phyloP scores from a whole-genome alignment of 2,329 filamentous ascomycete genomes.

The Phyllosticta citriasiana region DNA sequence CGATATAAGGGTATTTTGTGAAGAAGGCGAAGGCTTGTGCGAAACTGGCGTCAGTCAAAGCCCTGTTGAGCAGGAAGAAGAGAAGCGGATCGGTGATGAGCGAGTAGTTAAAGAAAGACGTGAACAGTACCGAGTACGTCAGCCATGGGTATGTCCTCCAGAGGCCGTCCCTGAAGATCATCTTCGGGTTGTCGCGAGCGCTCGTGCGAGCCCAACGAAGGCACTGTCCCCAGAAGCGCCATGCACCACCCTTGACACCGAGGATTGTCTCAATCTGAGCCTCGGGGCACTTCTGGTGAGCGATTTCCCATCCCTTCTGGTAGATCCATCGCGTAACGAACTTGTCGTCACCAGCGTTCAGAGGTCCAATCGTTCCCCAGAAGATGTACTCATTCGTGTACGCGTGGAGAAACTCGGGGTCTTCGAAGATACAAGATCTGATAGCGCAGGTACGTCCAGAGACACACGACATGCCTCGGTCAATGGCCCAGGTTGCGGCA shows the following conservation, averaged over 20 bases:
- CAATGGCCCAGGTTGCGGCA: conserved; percentile 19
- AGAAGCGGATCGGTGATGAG: conserved; percentile 42
- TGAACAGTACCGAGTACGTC: conserved; percentile 47
- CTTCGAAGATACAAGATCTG: conserved; percentile 17
- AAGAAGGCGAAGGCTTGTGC: conserved; percentile 10
- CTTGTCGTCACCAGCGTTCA: conserved; percentile 24
- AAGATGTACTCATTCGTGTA: conserved; percentile 17
- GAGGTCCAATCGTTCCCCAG: conserved; percentile 10
- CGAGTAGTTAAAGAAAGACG: conserved; percentile 47
- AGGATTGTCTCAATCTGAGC: conserved; percentile 42
- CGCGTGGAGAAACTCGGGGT: conserved; percentile 14
- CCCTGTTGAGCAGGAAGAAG: conserved; percentile 23
- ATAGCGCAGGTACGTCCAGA: conserved; percentile 23
- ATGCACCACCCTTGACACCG: conserved; percentile 10
- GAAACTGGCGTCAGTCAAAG: conserved; percentile 10
- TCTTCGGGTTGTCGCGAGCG: conserved; percentile 12
- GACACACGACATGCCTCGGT: conserved; percentile 24
- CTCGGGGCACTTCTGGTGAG: conserved; percentile 42
- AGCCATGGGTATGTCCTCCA: conserved; percentile 42
- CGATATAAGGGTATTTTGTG: conserved; percentile 13
- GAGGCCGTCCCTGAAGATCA: conserved; percentile 24
- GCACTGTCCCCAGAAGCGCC: conserved; percentile 17
- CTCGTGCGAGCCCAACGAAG: conserved; percentile 16
- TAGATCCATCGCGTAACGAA: conserved; percentile 46
- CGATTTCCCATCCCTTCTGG: conserved; percentile 37